Conservation (phyloP, 257 asterid genomes). For the Petunia secreta region DNA sequence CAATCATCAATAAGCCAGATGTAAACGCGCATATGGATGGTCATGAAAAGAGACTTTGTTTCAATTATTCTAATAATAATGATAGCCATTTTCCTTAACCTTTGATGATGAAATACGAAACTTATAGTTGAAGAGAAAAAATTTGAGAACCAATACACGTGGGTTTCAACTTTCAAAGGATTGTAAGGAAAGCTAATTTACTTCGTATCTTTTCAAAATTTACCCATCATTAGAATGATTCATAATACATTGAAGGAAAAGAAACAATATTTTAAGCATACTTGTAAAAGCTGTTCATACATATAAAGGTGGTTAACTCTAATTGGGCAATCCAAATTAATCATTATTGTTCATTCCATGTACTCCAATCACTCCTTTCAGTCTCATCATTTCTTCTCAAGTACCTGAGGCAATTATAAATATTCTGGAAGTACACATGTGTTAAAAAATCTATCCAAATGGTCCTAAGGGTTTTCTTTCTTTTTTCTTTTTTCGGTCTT, state of each 20-base stretch:
- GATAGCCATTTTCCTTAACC: not conserved
- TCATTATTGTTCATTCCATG: not conserved
- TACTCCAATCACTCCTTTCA: not conserved
- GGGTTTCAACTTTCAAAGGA: not conserved
- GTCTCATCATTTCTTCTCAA: conserved; percentile 18
- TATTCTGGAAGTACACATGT: not conserved
- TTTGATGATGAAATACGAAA: conserved; percentile 12
- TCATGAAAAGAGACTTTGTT: not conserved
- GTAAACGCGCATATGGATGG: conserved; percentile 19
- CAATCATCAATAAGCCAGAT: conserved; percentile 15
- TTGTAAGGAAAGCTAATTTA: conserved; percentile 6
- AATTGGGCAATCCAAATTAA: conserved; percentile 19
- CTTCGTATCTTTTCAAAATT: not conserved
- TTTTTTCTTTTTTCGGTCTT: too few relatives aligned
- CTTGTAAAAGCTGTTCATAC: not conserved
- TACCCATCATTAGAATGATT: conserved; percentile 7
- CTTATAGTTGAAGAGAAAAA: not conserved
- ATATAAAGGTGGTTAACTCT: not conserved
- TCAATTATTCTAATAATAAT: not conserved
- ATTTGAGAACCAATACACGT: not conserved
- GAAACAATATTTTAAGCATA: not conserved
- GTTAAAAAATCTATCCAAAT: not conserved
- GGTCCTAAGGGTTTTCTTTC: not conserved
- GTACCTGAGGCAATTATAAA: not conserved
- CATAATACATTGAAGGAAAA: not conserved